Evolutionary conservation across 805 yeast genomes (phyloP).

Genomic region (Saccharomycopsis malanga): DNA sequence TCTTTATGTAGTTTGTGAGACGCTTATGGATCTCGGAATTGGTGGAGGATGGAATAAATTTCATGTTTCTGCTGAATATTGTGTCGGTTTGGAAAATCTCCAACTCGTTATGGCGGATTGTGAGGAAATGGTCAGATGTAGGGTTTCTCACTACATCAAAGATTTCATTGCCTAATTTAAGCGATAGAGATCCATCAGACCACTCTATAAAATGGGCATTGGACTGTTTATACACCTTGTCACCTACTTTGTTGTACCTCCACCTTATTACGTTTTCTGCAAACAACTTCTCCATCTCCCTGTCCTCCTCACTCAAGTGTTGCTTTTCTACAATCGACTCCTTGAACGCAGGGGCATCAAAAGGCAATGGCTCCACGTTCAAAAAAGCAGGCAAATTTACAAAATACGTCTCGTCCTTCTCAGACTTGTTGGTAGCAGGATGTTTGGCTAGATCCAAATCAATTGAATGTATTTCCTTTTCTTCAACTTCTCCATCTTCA

Average conservation of each 20-base stretch:
- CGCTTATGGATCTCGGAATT: conserved; percentile 73
- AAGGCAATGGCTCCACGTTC: conserved; percentile 77
- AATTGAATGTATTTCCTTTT: conserved; percentile 18
- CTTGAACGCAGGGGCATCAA: conserved; percentile 66
- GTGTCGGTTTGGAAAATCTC: conserved; percentile 66
- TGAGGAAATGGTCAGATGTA: conserved; percentile 63
- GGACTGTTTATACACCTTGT: conserved; percentile 68
- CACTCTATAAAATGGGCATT: conserved; percentile 88
- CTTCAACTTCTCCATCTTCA: conserved; percentile 26
- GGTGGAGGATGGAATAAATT: conserved; percentile 88
- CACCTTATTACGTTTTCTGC: conserved; percentile 88
- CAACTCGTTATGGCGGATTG: conserved; percentile 61
- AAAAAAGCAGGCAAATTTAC: conserved; percentile 79
- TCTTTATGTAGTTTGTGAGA: conserved; percentile 60
- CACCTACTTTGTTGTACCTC: conserved; percentile 76
- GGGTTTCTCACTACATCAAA: conserved; percentile 69
- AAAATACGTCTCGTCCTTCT: conserved; percentile 33
- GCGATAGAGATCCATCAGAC: conserved; percentile 86
- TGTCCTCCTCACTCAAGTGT: conserved; percentile 38
- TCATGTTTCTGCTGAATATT: conserved; percentile 56
- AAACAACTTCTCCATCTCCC: conserved; percentile 55
- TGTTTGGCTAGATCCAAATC: conserved; percentile 35
- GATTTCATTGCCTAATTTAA: conserved; percentile 80
- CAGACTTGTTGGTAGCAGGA: conserved; percentile 40
- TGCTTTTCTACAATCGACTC: conserved; percentile 37